Base-by-base conservation (phyloP, 768 basidiomycete genomes). In the Tulasnella sp. region DNA sequence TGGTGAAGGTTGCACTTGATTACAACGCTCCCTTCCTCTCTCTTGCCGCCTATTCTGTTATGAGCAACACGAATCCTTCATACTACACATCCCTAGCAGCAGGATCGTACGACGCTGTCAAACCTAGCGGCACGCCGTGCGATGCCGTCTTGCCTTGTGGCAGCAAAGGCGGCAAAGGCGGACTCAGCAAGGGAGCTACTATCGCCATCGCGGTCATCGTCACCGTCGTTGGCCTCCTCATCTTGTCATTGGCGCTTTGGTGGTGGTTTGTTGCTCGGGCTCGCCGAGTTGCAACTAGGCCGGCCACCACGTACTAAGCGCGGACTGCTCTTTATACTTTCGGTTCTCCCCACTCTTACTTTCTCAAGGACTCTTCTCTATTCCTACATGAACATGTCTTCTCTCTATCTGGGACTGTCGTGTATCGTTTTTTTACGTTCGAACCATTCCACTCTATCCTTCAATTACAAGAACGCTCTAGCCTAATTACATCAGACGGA, bases 21-120 rank as follows among this genome's bases (percentile, higher is more conserved):
- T 95, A 94, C 79, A 92, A 91, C 75, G 92, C 94, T 0, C 93
- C 94, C 1, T 84, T 96, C 82, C 83, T 96, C n/a, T 90, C 92
- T 1, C 84, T 97, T 40, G 88, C 90, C 0, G 90, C 93, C 19
- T 88, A 88, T 83, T 87, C 90, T 75, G 84, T 90, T n/a, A 77
- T 90, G 66, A 88, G 87, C 74, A 86, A 88, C 72, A 79, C 83
- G 7, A 39, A 74, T 40, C 63, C 74, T 83, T 94, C 94, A 0
- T 94, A 84, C 81, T 97, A 87, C 78, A 91, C 90, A 17, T 80
- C 83, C 6, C 81, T 96, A 36, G 62, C 62, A 4, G 11, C 85
- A 0, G 92, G 92, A 36, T 84, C 84, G 67, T 91, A 90, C 77
- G 83, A 81, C 5, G 84, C 83, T 71, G 84, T 85, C 44, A 83